A percentile compares a stretch with the other conserved stretches of the same genome.
Conservation (phyloP, 148 eudicot genomes). For the Silene uniflora region DNA sequence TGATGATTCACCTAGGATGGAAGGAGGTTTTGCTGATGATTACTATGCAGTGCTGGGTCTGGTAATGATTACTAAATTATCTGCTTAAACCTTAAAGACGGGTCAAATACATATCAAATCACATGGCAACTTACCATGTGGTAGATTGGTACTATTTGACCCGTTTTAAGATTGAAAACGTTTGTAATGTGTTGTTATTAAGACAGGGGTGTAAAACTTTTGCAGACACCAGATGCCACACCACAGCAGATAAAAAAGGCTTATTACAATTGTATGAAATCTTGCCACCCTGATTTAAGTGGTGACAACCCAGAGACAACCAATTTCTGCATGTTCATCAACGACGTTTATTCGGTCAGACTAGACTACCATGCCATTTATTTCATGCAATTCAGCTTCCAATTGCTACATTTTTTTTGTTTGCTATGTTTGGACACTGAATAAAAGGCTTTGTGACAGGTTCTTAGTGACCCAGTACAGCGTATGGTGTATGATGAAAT, state of each 20-base stretch:
- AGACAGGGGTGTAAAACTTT: no score
- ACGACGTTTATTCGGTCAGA: slow-evolving; percentile 82
- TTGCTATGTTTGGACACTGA: neutral
- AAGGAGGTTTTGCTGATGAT: slow-evolving; percentile 68
- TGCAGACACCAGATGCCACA: slow-evolving; percentile 87
- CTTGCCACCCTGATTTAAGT: slow-evolving; percentile 97
- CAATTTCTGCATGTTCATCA: slow-evolving; percentile 95
- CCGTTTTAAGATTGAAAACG: no score
- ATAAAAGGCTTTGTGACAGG: slow-evolving; percentile 36
- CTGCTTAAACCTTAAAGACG: no score
- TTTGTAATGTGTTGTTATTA: no score
- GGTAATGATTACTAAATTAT: slow-evolving; percentile 38
- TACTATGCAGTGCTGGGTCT: slow-evolving; percentile 85
- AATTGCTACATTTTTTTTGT: neutral
- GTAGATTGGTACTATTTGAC: no score
- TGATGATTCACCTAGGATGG: slow-evolving; percentile 25
- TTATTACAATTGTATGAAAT: slow-evolving; percentile 93
- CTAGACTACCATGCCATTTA: slow-evolving; percentile 12
- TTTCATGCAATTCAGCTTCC: neutral
- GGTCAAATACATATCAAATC: no score
- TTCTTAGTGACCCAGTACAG: slow-evolving; percentile 94
- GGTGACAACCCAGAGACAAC: slow-evolving; percentile 82
- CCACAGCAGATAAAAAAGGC: slow-evolving; percentile 91
- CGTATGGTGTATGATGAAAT: slow-evolving; percentile 93
- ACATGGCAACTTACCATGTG: no score